Evolutionary conservation across 331 rosid species (phyloP).

Genomic region (Saraca asoca): DNA sequence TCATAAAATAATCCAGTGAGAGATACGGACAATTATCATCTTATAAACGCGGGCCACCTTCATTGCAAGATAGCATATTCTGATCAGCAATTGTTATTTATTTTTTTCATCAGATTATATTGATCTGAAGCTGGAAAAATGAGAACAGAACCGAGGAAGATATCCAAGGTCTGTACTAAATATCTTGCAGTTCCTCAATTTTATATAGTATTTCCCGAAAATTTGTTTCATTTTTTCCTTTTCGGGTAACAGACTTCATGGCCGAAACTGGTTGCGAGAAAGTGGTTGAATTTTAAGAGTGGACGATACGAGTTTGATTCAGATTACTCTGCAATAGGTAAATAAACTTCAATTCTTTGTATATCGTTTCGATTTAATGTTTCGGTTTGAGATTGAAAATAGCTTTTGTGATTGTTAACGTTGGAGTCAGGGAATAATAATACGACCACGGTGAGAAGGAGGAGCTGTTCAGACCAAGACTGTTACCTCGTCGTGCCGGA

Average conservation of each 20-base stretch:
- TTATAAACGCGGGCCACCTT: constrained; percentile 4
- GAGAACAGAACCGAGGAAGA: constrained; percentile 55
- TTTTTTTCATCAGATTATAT: constrained; percentile 22
- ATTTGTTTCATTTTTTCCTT: not conserved
- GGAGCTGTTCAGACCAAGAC: constrained; percentile 72
- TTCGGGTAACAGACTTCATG: constrained; percentile 55
- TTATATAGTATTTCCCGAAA: too few relatives aligned
- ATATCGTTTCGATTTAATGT: not conserved
- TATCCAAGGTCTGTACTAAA: constrained; percentile 54
- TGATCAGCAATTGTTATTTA: constrained; percentile 15
- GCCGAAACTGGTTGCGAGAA: constrained; percentile 58
- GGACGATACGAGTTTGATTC: constrained; percentile 50
- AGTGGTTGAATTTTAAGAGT: constrained; percentile 70
- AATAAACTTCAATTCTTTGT: not conserved
- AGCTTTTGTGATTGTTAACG: not conserved
- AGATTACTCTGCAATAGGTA: constrained; percentile 50
- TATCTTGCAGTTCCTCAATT: not conserved
- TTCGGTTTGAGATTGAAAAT: constrained; percentile 9
- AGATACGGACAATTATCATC: constrained; percentile 35
- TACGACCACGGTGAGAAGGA: constrained; percentile 40
- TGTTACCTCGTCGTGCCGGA: constrained; percentile 53
- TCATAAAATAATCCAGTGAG: not conserved
- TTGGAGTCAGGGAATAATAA: constrained; percentile 43
- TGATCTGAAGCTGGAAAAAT: constrained; percentile 48
- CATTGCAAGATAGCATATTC: constrained; percentile 16